These are phyloP conservation scores for Salix arbutifolia DNA, from an alignment of 345 rosid species.

Conservation along the genomic window DNA sequence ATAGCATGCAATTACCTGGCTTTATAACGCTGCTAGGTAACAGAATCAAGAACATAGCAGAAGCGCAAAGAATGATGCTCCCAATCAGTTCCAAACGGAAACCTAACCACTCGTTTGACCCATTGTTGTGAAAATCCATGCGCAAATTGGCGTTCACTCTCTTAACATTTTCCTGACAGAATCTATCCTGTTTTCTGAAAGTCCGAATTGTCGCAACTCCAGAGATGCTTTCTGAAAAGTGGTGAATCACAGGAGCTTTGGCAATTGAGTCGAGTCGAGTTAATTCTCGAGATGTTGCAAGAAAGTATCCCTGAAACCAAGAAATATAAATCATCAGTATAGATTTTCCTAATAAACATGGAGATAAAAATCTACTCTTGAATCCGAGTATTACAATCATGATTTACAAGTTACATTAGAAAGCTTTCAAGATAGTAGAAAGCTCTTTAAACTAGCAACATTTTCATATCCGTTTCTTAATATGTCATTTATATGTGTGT, in stretches of 20 bases:
- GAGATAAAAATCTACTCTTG: background rate
- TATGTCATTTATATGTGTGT: background rate
- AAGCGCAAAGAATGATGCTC: conserved; percentile 67
- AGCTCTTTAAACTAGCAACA: background rate
- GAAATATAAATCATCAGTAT: background rate
- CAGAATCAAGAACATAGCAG: conserved; percentile 70
- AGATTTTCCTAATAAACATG: background rate
- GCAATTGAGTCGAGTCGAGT: conserved; percentile 94
- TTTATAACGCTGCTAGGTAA: conserved; percentile 70
- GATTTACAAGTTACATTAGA: background rate
- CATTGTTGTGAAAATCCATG: conserved; percentile 88
- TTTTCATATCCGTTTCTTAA: background rate
- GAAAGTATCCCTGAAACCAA: conserved; percentile 62
- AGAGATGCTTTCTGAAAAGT: conserved; percentile 88
- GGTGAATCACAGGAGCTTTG: conserved; percentile 90
- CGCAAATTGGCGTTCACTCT: conserved; percentile 71
- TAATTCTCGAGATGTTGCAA: conserved; percentile 76
- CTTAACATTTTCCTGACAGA: conserved; percentile 61
- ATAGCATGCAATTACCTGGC: conserved; percentile 58
- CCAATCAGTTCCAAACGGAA: conserved; percentile 76
- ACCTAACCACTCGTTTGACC: conserved; percentile 93
- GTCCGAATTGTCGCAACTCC: conserved; percentile 86
- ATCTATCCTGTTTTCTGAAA: conserved; percentile 52
- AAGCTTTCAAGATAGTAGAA: background rate
- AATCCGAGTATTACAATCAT: background rate